Evolutionary conservation across 495 filamentous ascomycete genomes (phyloP), one percentile per base, ranked within the genome.

Genomic region (Hypoxylon rickii): DNA sequence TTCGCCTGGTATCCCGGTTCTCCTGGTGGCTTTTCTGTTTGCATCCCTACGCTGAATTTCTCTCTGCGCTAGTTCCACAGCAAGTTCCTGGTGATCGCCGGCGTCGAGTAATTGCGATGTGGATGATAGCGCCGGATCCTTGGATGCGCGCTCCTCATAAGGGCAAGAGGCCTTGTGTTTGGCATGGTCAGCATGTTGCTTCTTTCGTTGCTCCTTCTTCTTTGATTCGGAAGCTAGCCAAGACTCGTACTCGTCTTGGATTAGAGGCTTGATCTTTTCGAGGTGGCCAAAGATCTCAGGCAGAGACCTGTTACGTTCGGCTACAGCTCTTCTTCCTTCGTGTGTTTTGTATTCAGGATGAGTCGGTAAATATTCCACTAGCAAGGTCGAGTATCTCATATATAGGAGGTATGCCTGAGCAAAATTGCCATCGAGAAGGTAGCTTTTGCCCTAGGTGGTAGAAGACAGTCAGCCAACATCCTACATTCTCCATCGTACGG

Each of bases 401-500:
- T 96, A 79, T 13, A 97, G 77, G 17, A 97, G 76, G 72, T 94
- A 98, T 1, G 93, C 86, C 65, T 93, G 88, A 51, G 92, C 82
- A 40, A 90, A 79, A 73, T 96, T 89, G 49, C 88, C 86, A 73
- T 98, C 95, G 15, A 76, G 82, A 64, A 92, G 81, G 69, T 96
- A 96, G 56, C 91, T 89, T 8, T 63, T 58, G 3, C 66, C 74
- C 77, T 78, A 13, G 18, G 10, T 6, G 13, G 17, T 8, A 22
- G 16, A 18, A 34, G 32, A 20, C 40, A 26, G 12, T 38, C 13
- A 38, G 46, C 63, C 15, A 52, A 38, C 17, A 18, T 42, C 12
- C n/a, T n/a, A n/a, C n/a, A n/a, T n/a, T n/a, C n/a, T n/a, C n/a
- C n/a, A n/a, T n/a, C n/a, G n/a, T n/a, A n/a, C n/a, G 13, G 33